phyloP scores from a whole-genome alignment of 2,329 filamentous ascomycete species.

The Sordariomycetes sp. region DNA sequence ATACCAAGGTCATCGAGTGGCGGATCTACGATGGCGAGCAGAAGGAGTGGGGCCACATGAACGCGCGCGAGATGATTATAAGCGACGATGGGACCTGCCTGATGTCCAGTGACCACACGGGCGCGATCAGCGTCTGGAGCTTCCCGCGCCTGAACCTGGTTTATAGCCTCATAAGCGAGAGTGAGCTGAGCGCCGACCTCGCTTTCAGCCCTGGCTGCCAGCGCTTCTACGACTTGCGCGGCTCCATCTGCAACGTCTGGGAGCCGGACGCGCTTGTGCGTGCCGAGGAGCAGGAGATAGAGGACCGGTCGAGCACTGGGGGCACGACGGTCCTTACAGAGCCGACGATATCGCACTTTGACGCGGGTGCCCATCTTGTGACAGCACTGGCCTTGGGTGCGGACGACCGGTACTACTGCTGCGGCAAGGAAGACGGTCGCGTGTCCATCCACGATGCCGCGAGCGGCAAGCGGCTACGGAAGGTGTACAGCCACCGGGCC shows the following conservation, averaged over 20 bases:
- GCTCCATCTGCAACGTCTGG: background rate
- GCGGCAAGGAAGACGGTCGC: background rate
- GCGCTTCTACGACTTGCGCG: background rate
- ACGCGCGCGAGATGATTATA: background rate
- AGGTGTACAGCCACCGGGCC: background rate
- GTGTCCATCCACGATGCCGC: background rate
- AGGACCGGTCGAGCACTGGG: background rate
- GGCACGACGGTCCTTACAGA: background rate
- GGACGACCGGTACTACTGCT: background rate
- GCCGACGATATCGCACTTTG: background rate
- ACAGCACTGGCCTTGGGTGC: background rate
- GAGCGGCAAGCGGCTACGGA: background rate
- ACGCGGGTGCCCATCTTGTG: background rate
- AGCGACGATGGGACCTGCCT: background rate
- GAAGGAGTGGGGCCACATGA: background rate
- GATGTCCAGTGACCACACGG: background rate
- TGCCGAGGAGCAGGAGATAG: background rate
- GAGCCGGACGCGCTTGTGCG: background rate
- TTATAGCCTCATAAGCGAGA: background rate
- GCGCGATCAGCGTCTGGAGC: background rate
- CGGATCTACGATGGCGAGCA: background rate
- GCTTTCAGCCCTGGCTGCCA: background rate
- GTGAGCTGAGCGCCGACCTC: background rate
- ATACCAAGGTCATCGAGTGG: background rate
- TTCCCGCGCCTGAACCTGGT: background rate